Percentiles rank a stretch among this genome's conserved stretches.
Evolutionary conservation across 1,139 yeast species (phyloP).

Genomic region (Citeromyces hawaiiensis): DNA sequence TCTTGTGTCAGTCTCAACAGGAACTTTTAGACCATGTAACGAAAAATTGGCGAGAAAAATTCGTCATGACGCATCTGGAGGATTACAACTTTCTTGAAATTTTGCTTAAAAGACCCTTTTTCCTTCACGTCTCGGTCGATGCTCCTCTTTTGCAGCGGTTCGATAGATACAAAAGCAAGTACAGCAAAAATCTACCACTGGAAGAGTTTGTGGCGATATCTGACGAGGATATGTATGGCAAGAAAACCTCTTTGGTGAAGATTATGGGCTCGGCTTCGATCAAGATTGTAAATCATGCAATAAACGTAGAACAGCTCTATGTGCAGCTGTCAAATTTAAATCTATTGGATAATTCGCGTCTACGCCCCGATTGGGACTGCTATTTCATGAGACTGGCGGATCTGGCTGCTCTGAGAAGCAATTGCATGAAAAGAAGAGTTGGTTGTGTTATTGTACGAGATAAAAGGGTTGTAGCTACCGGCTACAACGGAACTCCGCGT

Average conservation of each 20-base stretch:
- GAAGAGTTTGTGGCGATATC: slow-evolving; percentile 31
- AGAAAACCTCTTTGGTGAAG: slow-evolving; percentile 21
- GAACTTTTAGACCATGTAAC: slow-evolving; percentile 55
- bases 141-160: slow-evolving; percentile 53
- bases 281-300: slow-evolving; percentile 47
- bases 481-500: slow-evolving; percentile 95
- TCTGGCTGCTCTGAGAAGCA: slow-evolving; percentile 82
- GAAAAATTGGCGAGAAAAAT: slow-evolving; percentile 48
- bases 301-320: slow-evolving; percentile 31
- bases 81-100: slow-evolving; percentile 28
- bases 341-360: slow-evolving; percentile 41
- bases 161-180: slow-evolving; percentile 24
- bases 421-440: slow-evolving; percentile 94
- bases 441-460: slow-evolving; percentile 92
- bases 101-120: slow-evolving; percentile 69
- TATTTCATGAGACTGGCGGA: slow-evolving; percentile 91
- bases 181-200: slow-evolving; percentile 13
- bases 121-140: slow-evolving; percentile 68
- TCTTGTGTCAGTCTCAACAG: slow-evolving; percentile 15
- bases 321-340: slow-evolving; percentile 39
- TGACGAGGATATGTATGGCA: slow-evolving; percentile 28
- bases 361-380: slow-evolving; percentile 93
- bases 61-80: slow-evolving; percentile 43
- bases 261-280: slow-evolving; percentile 46
- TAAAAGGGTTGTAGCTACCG: slow-evolving; percentile 83